Base-by-base conservation (phyloP, 441 rosid genomes). In the Sinapis alba region DNA sequence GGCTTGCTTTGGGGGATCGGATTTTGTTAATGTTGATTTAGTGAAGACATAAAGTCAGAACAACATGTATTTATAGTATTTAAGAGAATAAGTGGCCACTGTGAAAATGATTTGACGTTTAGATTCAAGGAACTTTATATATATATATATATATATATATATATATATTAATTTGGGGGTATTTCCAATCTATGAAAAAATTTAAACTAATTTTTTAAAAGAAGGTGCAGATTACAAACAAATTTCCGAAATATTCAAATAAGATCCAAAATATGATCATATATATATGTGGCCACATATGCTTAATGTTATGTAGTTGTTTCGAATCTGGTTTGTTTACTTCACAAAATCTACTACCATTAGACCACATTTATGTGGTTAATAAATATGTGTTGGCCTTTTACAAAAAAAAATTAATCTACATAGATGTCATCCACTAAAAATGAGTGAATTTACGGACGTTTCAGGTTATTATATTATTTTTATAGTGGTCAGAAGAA, bases 41-140 rank as follows among this genome's bases (percentile, higher is more conserved):
- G 24, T 73, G 81, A 78, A 72, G 65, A 57, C 65, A 78, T 41
- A 78, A 78, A 78, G 74, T 53, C 59, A 47, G 67, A 65, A 16
- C 57, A 68, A 20, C 60, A 61, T 60, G 57, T 78, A 78, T 78
- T 78, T 78, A 78, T 78, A 78, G 57, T 59, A 24, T 51, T 60
- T 45, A 2, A 24, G 69, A 36, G 73, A 61, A 28, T 21, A 58
- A 51, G 8, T 68, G 65, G 8, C 56, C 47, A 20, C 53, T 21
- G 13, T 73, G 70, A 56, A 53, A 68, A 67, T 78, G 81, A 78
- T 78, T 68, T 78, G 81, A 73, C 59, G 60, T 78, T 28, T 72
- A 66, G 65, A 53, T 72, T 73, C 69, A 65, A 65, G 51, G 59
- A 53, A 57, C 32, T 57, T 57, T 4, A 23, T 6, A 10, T 11